Evolutionary conservation across 2,329 filamentous ascomycete genomes (phyloP).

Genomic region (Scedosporium dehoogii): DNA sequence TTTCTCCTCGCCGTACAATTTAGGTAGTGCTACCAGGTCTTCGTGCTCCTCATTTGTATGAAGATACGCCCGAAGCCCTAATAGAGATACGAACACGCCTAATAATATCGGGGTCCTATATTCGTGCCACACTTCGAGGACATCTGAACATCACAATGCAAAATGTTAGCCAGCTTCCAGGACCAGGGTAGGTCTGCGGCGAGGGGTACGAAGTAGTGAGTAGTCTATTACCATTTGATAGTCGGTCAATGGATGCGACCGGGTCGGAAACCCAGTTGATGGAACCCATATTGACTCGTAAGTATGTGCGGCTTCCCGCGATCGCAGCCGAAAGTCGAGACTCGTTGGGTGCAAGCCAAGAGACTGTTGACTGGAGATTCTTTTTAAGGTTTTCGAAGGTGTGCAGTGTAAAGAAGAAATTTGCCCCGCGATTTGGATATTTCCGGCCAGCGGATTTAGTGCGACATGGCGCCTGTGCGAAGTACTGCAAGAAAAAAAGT

Average conservation of each 20-base stretch:
- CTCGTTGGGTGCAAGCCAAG: too few species aligned
- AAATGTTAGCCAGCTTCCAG: neutral
- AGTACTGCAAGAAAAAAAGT: too few species aligned
- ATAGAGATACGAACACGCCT: slow-evolving; percentile 24
- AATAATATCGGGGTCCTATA: slow-evolving; percentile 35
- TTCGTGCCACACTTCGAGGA: slow-evolving; percentile 35
- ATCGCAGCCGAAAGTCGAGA: too few species aligned
- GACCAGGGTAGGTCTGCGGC: neutral
- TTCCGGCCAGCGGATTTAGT: too few species aligned
- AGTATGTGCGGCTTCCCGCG: too few species aligned
- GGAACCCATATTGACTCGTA: neutral
- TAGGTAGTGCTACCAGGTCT: slow-evolving; percentile 26
- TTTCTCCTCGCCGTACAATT: slow-evolving; percentile 19
- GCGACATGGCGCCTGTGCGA: too few species aligned
- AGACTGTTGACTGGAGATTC: too few species aligned
- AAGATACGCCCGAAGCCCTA: slow-evolving; percentile 31
- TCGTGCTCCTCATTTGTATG: slow-evolving; percentile 24
- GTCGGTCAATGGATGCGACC: neutral
- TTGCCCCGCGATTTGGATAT: too few species aligned
- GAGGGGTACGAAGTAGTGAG: neutral
- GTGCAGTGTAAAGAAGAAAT: too few species aligned
- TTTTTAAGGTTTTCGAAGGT: too few species aligned
- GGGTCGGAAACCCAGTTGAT: neutral
- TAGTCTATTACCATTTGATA: neutral
- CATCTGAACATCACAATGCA: slow-evolving; percentile 16